A percentile compares a stretch with the other conserved stretches of the same genome.
These are phyloP conservation scores for Thraustotheca clavata DNA, from an alignment of 352 stramenopile genomes.

Conservation along the genomic window DNA sequence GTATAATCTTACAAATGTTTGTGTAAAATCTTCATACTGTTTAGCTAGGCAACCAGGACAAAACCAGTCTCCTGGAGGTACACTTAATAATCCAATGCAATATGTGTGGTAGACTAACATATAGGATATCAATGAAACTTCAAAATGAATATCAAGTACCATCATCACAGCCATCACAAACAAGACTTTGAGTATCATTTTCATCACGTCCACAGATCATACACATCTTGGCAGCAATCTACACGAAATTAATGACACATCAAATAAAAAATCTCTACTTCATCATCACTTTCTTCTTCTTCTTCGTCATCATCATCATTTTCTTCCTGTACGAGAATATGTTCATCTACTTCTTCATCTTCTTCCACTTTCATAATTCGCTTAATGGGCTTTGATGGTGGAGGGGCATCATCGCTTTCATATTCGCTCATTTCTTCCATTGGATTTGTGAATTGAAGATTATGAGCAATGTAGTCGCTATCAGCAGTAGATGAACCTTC, in stretches of 20 bases:
- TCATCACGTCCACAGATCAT: background rate
- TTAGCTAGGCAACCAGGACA: slow-evolving; percentile 8
- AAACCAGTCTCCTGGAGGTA: slow-evolving; percentile 15
- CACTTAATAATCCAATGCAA: background rate
- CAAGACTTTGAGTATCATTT: slow-evolving; percentile 3
- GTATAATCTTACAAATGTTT: background rate
- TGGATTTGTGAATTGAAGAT: slow-evolving; percentile 1
- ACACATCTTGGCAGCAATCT: slow-evolving; percentile 7
- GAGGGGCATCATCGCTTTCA: slow-evolving; percentile 3
- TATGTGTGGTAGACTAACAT: slow-evolving; percentile 21
- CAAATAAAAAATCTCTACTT: background rate
- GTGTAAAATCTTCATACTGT: background rate
- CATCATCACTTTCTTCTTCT: slow-evolving; percentile 7
- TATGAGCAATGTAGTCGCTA: slow-evolving; percentile 3
- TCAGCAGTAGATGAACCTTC: slow-evolving; percentile 4
- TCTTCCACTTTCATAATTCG: background rate
- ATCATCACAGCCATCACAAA: slow-evolving; percentile 11
- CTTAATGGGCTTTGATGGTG: background rate
- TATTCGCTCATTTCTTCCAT: slow-evolving; percentile 23
- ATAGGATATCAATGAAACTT: background rate
- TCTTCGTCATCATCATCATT: background rate
- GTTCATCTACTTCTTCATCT: background rate
- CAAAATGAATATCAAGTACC: background rate
- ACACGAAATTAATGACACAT: too few relatives aligned
- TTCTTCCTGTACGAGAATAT: too few relatives aligned